Evolutionary conservation across 495 filamentous ascomycete species (phyloP), one percentile per base, ranked within the genome.

Genomic region (Daldinia concentrica): DNA sequence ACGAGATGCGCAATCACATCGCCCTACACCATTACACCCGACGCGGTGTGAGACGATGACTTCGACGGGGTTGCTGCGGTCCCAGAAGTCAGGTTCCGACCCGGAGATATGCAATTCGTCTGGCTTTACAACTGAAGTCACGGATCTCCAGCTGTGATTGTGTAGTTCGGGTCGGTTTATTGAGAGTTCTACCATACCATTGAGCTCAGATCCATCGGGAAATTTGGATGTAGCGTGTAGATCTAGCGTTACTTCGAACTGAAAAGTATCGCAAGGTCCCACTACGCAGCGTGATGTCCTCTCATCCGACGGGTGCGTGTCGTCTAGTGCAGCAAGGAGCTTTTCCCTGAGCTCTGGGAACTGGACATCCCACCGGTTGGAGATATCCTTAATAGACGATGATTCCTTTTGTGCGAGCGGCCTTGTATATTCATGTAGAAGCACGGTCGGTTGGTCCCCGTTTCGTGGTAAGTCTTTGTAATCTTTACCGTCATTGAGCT

Each of bases 371-470:
- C 82, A 85, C 17, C 78, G 73, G 41, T 71, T 70, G 50, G 77
- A 75, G 41, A 84, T 72, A 24, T 82, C 79, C 58, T 77, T 72
- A 60, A 83, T 75, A 5, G 81, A 83, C 30, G 79, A 79, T 9
- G 81, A 81, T 50, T 82, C 77, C 39, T 75, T 76, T 68, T 83
- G 83, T 11, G 76, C 68, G 9, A 84, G 66, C 30, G 77, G 57
- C 57, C 81, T 78, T 29, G 81, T 83, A 52, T 84, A 86, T 72
- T 86, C 83, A 64, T 86, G 83, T 43, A 86, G 68, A 15, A 85
- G 72, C 0, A 81, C 74, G 6, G 72, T 75, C 4, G 74, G 72
- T 0, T 63, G 71, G 39, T 76, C 71, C 1, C 76, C 76, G 17
- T 71, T 76, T 26, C 74, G 74, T 30, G 74, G 76, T 11, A 76